Evolutionary conservation across 345 rosid species (phyloP).

Genomic region (Passiflora organensis): DNA sequence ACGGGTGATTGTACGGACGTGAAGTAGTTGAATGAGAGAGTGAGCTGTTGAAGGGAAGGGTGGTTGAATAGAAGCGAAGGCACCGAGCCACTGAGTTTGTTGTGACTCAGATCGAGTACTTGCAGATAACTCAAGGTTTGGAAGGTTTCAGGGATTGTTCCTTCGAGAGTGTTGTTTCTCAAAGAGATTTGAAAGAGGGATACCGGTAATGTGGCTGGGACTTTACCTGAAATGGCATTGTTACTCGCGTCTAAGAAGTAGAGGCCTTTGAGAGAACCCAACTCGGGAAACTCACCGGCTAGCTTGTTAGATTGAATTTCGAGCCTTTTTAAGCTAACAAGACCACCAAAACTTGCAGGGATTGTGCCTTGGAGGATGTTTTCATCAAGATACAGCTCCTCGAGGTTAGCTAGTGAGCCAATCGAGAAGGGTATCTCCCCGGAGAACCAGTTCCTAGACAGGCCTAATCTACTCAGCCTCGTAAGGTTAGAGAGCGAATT

Average conservation of each 20-base stretch:
- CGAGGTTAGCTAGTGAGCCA: conserved; percentile 46
- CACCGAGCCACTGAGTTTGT: conserved; percentile 47
- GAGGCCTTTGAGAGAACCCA: conserved; percentile 49
- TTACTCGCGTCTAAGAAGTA: conserved; percentile 60
- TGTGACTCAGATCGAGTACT: conserved; percentile 68
- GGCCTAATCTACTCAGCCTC: conserved; percentile 47
- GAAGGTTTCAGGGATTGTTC: conserved; percentile 47
- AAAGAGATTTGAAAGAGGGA: conserved; percentile 60
- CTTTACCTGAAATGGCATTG: conserved; percentile 55
- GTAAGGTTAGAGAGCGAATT: conserved; percentile 48
- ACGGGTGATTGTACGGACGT: conserved; percentile 48
- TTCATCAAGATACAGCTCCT: conserved; percentile 61
- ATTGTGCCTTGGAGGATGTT: conserved; percentile 53
- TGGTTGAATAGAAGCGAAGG: conserved; percentile 52
- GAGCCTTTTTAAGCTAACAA: conserved; percentile 47
- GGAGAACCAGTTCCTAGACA: conserved; percentile 61
- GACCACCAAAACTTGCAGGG: conserved; percentile 45
- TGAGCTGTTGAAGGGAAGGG: conserved; percentile 73
- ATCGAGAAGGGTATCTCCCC: conserved; percentile 59
- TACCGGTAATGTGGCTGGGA: conserved; percentile 48
- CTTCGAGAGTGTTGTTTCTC: conserved; percentile 59
- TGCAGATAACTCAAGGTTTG: conserved; percentile 32
- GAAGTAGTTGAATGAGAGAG: conserved; percentile 63
- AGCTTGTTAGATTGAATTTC: conserved; percentile 69
- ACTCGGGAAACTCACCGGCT: conserved; percentile 55